Base-by-base conservation (phyloP, 176 grass and related monocot species). In the Carex myosuroides region DNA sequence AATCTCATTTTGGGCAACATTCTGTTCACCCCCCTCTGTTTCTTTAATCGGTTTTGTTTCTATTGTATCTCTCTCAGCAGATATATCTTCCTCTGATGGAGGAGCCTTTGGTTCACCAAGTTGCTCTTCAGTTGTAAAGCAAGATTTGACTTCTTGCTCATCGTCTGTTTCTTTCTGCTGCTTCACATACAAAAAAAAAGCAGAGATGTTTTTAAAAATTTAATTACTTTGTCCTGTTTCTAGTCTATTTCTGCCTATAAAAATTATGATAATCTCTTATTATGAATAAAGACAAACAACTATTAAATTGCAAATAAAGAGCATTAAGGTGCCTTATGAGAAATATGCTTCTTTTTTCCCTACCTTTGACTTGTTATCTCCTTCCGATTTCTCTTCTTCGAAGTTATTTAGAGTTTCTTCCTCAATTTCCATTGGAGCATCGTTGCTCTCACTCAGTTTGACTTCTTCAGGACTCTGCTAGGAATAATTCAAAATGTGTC, bases 81-180 rank as follows among this genome's bases (percentile, higher is more conserved):
- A 76, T 67, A 53, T 13, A 11, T 44, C 63, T 82, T 82, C 35
- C 13, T n/a, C 80, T 50, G 80, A 65, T 67, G 44, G 20, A 53
- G 80, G 48, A 52, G 55, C 13, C 37, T 63, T 81, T 81, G 79
- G 46, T 81, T 63, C 30, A 12, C 46, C 57, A 81, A 62, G 57
- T 61, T 81, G 16, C 57, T 81, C 79, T 63, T 81, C 39, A 21
- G 55, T 42, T 62, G 5, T 32, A 41, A 39, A 24, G 39, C 30
- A 13, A 63, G 79, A 44, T 13, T 64, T 7, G 21, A 61, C 32
- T 81, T 81, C 46, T 81, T 81, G 17, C 79, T 81, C 32, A 13
- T 62, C 56, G 0, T 39, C 11, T 64, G 79, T 61, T 42, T 62
- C 37, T 22, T 63, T 42, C 41, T 41, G 2, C 79, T 81, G 79